Conservation (phyloP, 2,329 filamentous ascomycete genomes). For the Daldinia sp. region DNA sequence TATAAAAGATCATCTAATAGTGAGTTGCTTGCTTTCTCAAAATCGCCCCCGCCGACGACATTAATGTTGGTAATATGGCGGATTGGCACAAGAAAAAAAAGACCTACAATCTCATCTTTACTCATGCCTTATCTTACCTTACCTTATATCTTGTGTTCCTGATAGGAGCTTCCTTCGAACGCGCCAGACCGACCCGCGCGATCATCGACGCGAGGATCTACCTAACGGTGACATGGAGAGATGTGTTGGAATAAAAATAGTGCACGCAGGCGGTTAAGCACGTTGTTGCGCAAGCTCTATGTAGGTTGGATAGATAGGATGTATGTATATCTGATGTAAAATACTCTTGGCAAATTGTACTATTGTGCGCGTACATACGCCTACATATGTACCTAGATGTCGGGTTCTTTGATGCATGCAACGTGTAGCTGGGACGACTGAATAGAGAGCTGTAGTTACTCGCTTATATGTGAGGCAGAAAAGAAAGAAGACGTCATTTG, state of each 20-base stretch:
- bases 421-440: constrained; percentile 14
- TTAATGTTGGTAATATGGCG: constrained; percentile 13
- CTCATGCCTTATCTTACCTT: neutral
- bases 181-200: constrained; percentile 7
- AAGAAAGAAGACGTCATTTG: neutral
- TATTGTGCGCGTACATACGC: constrained; percentile 12
- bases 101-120: constrained; percentile 5
- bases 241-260: constrained; percentile 29
- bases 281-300: constrained; percentile 4
- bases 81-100: neutral
- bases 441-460: constrained; percentile 18
- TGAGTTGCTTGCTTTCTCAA: neutral
- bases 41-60: constrained; percentile 9
- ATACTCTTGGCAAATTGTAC: neutral
- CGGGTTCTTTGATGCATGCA: constrained; percentile 3
- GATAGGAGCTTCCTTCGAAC: neutral
- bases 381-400: neutral
- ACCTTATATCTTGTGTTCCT: neutral
- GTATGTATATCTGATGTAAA: neutral
- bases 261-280: constrained; percentile 22
- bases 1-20: neutral
- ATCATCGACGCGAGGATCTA: constrained; percentile 9
- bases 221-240: constrained; percentile 11
- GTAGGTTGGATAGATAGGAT: neutral
- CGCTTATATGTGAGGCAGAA: constrained; percentile 19